Evolutionary conservation across 306 rosid genomes (phyloP).

Genomic region (Trifolium dubium): DNA sequence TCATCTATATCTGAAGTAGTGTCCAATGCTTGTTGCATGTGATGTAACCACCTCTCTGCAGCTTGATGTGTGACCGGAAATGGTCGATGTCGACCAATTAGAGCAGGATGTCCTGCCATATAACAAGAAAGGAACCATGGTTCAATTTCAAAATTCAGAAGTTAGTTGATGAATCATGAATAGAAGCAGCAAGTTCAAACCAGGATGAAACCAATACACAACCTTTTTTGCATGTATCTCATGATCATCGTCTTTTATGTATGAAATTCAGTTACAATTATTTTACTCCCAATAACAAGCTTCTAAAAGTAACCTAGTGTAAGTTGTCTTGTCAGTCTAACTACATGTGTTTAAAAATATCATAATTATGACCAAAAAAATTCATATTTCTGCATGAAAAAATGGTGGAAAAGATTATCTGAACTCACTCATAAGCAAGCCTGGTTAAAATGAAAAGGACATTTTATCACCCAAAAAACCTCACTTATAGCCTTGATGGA

Average conservation of each 20-base stretch:
- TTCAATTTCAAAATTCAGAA: background rate
- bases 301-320: constrained; percentile 2
- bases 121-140: constrained; percentile 22
- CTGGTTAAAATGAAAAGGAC: no score
- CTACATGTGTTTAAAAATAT: no score
- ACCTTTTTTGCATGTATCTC: background rate
- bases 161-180: background rate
- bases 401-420: no score
- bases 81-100: constrained; percentile 89
- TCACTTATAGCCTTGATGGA: no score
- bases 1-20: constrained; percentile 72
- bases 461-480: no score
- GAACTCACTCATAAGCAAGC: no score
- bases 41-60: constrained; percentile 93
- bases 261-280: constrained; percentile 8
- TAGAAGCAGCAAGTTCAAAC: background rate
- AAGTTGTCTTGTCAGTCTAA: no score
- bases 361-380: no score
- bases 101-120: constrained; percentile 91
- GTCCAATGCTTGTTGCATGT: constrained; percentile 88
- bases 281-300: background rate
- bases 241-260: background rate
- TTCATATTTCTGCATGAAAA: no score
- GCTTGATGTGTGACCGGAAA: constrained; percentile 83
- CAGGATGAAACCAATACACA: constrained; percentile 4